Conservation (phyloP, 805 yeast species). For the Schwanniomyces sp. region DNA sequence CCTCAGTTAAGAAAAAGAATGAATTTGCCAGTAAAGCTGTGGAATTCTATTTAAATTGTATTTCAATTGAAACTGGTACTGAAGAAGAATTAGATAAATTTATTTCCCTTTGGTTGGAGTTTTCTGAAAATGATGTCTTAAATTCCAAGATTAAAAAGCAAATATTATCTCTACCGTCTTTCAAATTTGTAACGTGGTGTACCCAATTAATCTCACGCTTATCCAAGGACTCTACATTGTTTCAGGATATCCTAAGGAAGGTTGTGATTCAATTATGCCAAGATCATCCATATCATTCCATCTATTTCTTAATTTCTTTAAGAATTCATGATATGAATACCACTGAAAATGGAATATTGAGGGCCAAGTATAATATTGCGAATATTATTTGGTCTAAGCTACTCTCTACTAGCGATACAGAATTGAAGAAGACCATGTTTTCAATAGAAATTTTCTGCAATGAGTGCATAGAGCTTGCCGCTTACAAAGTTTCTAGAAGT, state of each 20-base stretch:
- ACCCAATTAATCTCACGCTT: conserved; percentile 78
- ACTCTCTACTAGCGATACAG: conserved; percentile 18
- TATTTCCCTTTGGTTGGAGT: conserved; percentile 81
- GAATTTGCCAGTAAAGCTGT: conserved; percentile 54
- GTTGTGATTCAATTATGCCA: conserved; percentile 48
- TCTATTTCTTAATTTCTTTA: conserved; percentile 63
- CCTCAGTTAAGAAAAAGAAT: conserved; percentile 35
- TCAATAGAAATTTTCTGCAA: conserved; percentile 54
- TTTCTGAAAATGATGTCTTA: conserved; percentile 44
- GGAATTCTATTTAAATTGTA: conserved; percentile 56
- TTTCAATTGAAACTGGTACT: conserved; percentile 40
- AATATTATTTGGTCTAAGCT: conserved; percentile 46
- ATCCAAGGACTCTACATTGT: conserved; percentile 44
- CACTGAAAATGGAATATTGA: conserved; percentile 24
- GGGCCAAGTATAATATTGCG: conserved; percentile 51
- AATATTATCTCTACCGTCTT: conserved; percentile 49
- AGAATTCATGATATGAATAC: conserved; percentile 42
- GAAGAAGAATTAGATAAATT: conserved; percentile 70
- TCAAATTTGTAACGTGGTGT: conserved; percentile 75
- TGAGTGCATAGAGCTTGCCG: conserved; percentile 52
- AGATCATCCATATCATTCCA: conserved; percentile 71
- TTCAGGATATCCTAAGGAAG: conserved; percentile 54
- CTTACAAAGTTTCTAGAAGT: conserved; percentile 38
- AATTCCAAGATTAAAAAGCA: conserved; percentile 40
- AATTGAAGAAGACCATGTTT: conserved; percentile 26